These are phyloP conservation scores for Candida ipomoeae DNA, from an alignment of 805 yeast species.

Conservation along the genomic window DNA sequence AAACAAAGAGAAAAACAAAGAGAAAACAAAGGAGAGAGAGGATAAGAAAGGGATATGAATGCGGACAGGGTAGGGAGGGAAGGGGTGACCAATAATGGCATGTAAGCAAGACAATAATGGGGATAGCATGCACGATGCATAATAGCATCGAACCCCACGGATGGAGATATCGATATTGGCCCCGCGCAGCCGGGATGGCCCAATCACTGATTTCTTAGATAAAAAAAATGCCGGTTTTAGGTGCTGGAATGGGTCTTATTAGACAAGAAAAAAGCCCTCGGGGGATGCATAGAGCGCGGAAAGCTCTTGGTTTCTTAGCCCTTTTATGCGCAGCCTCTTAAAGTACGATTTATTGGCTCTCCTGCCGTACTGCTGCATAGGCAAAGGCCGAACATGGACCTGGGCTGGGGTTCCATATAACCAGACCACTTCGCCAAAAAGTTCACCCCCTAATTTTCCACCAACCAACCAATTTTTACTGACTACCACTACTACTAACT, in stretches of 20 bases:
- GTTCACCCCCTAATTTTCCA: background rate
- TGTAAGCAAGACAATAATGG: background rate
- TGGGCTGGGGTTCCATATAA: background rate
- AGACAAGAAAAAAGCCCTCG: slow-evolving; percentile 2
- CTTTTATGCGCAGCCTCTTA: background rate
- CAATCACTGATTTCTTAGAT: slow-evolving; percentile 1
- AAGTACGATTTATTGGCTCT: background rate
- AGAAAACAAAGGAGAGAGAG: too few species aligned
- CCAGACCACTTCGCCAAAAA: background rate
- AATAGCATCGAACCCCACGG: background rate
- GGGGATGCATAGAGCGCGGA: background rate
- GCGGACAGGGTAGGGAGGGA: too few species aligned
- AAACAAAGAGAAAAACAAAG: too few species aligned
- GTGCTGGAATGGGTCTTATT: background rate
- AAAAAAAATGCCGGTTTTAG: background rate
- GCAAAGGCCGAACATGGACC: slow-evolving; percentile 3
- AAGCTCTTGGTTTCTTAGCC: slow-evolving; percentile 1
- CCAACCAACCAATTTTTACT: too few species aligned
- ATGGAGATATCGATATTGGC: slow-evolving; percentile 4
- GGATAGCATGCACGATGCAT: background rate
- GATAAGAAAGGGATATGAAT: too few species aligned
- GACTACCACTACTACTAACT: too few species aligned
- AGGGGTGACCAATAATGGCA: too few species aligned
- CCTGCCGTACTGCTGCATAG: slow-evolving; percentile 1
- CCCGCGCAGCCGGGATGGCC: background rate